Conservation (phyloP, 495 filamentous ascomycete genomes). For the Penicillium paradoxum region DNA sequence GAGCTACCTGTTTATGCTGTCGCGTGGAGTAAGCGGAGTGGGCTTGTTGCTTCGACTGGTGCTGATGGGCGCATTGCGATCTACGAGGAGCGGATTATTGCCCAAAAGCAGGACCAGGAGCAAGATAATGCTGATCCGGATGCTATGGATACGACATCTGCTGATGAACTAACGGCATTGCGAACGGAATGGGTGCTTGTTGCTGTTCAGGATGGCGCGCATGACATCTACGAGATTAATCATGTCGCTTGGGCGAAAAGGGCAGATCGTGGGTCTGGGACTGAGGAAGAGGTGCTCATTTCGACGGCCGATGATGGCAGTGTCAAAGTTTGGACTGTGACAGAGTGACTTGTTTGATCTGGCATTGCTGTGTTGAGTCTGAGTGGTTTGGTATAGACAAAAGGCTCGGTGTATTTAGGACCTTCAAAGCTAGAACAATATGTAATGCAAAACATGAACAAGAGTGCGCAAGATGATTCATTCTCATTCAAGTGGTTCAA, state of each 20-base stretch:
- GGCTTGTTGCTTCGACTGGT: conserved; percentile 74
- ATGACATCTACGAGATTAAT: conserved; percentile 91
- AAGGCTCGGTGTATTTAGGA: background rate
- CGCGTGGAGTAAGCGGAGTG: conserved; percentile 70
- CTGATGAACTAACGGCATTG: background rate
- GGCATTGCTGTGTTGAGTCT: background rate
- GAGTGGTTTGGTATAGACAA: background rate
- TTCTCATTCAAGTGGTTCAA: background rate
- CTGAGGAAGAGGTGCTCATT: conserved; percentile 65
- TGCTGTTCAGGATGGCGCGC: conserved; percentile 61
- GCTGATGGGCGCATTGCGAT: conserved; percentile 81
- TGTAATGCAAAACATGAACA: background rate
- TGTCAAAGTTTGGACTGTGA: conserved; percentile 64
- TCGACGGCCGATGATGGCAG: conserved; percentile 78
- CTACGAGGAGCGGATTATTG: conserved; percentile 59
- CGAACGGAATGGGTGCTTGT: conserved; percentile 63
- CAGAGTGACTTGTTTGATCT: conserved; percentile 16
- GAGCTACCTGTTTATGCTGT: conserved; percentile 76
- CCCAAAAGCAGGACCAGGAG: conserved; percentile 12
- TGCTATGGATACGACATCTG: conserved; percentile 33
- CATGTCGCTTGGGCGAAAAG: conserved; percentile 70
- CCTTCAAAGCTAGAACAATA: background rate
- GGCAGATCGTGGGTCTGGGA: conserved; percentile 32
- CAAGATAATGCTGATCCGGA: conserved; percentile 19
- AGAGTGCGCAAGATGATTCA: background rate